phyloP scores from a whole-genome alignment of 2,329 filamentous ascomycete species.

The Alternaria ethzedia region DNA sequence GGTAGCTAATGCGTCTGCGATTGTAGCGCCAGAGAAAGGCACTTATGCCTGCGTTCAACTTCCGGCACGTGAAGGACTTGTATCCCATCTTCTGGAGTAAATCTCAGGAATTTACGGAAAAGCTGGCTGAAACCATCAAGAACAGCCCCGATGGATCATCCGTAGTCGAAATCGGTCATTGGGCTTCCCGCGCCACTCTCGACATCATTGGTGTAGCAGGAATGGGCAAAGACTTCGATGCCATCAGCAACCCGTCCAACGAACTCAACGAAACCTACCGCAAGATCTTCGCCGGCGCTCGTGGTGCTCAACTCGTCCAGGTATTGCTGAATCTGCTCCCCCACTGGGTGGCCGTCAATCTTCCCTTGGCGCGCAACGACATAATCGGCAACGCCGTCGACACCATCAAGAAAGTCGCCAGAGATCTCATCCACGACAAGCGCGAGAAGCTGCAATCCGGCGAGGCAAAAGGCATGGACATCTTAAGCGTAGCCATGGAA shows the following conservation, averaged over 20 bases:
- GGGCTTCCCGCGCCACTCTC: slow-evolving; percentile 60
- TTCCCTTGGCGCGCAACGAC: slow-evolving; percentile 75
- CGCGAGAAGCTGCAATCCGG: slow-evolving; percentile 60
- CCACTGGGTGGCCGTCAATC: slow-evolving; percentile 61
- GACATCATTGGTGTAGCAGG: slow-evolving; percentile 66
- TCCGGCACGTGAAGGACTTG: slow-evolving; percentile 58
- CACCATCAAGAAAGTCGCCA: slow-evolving; percentile 65
- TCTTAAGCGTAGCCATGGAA: slow-evolving; percentile 79
- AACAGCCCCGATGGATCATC: slow-evolving; percentile 33
- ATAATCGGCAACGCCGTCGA: slow-evolving; percentile 45
- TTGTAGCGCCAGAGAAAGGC: slow-evolving; percentile 53
- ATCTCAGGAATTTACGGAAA: slow-evolving; percentile 49
- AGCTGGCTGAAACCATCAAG: slow-evolving; percentile 40
- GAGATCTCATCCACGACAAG: slow-evolving; percentile 74
- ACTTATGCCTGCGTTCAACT: slow-evolving; percentile 58
- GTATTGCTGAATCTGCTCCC: slow-evolving; percentile 69
- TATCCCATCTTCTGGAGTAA: slow-evolving; percentile 59
- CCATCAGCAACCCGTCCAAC: slow-evolving; percentile 58
- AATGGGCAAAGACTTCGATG: slow-evolving; percentile 63
- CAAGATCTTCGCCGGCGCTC: slow-evolving; percentile 57
- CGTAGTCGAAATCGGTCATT: slow-evolving; percentile 54
- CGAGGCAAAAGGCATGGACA: slow-evolving; percentile 66
- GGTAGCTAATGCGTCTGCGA: slow-evolving; percentile 6
- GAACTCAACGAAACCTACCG: slow-evolving; percentile 61
- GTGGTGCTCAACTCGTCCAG: slow-evolving; percentile 61